Conservation (phyloP, 1,284 basidiomycete species). For the Puccinia novopanici region DNA sequence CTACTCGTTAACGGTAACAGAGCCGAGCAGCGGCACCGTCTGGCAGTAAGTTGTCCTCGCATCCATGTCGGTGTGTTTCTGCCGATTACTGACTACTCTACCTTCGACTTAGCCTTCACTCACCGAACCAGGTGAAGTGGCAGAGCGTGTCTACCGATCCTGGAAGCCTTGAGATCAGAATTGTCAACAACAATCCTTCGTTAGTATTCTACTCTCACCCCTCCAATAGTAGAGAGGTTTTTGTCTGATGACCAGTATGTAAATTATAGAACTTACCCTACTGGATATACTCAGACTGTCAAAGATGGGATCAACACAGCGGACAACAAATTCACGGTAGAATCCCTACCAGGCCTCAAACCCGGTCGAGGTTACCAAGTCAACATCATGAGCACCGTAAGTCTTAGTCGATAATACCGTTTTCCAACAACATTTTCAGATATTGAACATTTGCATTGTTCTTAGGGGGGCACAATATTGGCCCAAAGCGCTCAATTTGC, state of each 20-base stretch:
- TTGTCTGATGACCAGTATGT: not conserved
- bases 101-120: slow-evolving; percentile 12
- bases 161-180: slow-evolving; percentile 31
- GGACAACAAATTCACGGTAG: slow-evolving; percentile 43
- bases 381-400: slow-evolving; percentile 44
- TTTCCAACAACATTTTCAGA: not conserved
- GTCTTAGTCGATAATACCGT: not conserved
- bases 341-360: slow-evolving; percentile 30
- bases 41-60: slow-evolving; percentile 35
- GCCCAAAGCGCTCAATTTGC: slow-evolving; percentile 44
- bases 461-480: slow-evolving; percentile 34
- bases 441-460: not conserved
- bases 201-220: not conserved
- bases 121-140: slow-evolving; percentile 27
- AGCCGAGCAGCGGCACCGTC: slow-evolving; percentile 26
- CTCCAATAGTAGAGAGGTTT: not conserved
- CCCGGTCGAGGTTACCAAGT: slow-evolving; percentile 44
- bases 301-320: slow-evolving; percentile 48
- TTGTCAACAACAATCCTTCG: slow-evolving; percentile 48
- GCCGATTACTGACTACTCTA: not conserved
- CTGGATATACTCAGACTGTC: slow-evolving; percentile 33
- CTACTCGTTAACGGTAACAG: slow-evolving; percentile 25
- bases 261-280: slow-evolving; percentile 29
- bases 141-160: slow-evolving; percentile 43
- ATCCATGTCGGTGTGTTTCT: not conserved